Conservation (phyloP, 441 rosid genomes). For the Pelargonium australe region DNA sequence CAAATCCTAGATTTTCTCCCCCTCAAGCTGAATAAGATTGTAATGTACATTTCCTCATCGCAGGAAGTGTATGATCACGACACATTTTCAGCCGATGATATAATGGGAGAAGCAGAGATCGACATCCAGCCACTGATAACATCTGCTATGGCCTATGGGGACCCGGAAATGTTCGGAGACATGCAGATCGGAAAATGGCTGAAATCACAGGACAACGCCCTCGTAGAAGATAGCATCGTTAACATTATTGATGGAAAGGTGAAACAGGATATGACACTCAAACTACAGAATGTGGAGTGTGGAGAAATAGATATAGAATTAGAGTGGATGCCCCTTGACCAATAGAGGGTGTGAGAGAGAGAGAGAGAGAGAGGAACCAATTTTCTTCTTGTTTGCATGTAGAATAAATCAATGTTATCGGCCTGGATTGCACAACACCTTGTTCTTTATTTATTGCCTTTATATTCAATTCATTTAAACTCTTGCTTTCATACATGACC, state of each 20-base stretch:
- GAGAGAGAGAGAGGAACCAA: no score
- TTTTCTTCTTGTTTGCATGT: no score
- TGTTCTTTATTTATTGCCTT: no score
- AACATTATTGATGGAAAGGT: constrained; percentile 83
- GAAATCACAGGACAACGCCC: constrained; percentile 77
- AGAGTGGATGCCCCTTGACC: constrained; percentile 41
- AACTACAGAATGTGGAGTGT: constrained; percentile 87
- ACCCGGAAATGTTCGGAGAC: constrained; percentile 67
- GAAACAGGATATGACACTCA: constrained; percentile 50
- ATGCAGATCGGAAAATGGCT: constrained; percentile 94
- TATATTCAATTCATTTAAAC: no score
- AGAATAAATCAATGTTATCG: no score
- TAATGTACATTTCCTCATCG: constrained; percentile 7
- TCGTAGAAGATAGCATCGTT: constrained; percentile 63
- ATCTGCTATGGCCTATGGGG: constrained; percentile 78
- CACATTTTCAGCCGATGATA: constrained; percentile 79
- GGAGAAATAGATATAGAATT: constrained; percentile 63
- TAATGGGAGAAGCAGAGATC: constrained; percentile 89
- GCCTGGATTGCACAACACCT: no score
- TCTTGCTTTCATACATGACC: no score
- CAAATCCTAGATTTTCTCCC: no score
- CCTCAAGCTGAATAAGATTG: no score
- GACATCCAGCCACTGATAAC: constrained; percentile 79
- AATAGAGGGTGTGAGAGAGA: not conserved
- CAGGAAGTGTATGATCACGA: constrained; percentile 78